Base-by-base conservation (phyloP, 768 basidiomycete species). In the Tulasnella sp. region DNA sequence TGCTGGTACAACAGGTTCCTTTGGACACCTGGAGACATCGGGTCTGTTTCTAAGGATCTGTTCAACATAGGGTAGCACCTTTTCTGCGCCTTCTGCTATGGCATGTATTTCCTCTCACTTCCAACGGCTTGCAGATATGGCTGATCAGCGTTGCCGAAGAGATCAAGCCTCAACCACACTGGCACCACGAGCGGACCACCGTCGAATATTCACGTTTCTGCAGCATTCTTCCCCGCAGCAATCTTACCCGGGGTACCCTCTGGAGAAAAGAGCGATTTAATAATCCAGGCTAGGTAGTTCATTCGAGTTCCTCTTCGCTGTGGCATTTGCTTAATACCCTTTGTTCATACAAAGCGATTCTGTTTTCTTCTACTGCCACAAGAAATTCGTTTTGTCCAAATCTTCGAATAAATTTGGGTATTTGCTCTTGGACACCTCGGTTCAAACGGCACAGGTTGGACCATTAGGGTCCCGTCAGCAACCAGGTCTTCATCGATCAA, bases 351-450 rank as follows among this genome's bases (percentile, higher is more conserved):
- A 23, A 37, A 71, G 70, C 42, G 93, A 95, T 82, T 87, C 88
- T 26, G 92, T 95, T 57, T 93, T 93, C 84, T 95, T 95, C 87
- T 94, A 94, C 81, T 91, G 91, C 9, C 92, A 94, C 83, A 85
- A 86, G 0, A 85, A 89, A 67, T 81, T 89, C 73, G 85, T 95
- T 57, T 86, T 92, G 46, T 82, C 84, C 2, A 87, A 86, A 13
- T 94, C 94, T 15, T 84, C 85, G 40, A 95, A 93, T 80, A 84
- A 83, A 16, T 94, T 94, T 84, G 87, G 87, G 67, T 84, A 86
- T 7, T 86, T 90, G 55, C 84, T 95, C 4, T 15, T 4, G 26
- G 35, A 37, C 32, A 29, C 67, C 37, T 11, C 26, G 13, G 55
- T 57, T 57, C 55, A 57, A 29, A 15, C 37, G 20, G 70, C 3